Evolutionary conservation across 495 filamentous ascomycete species (phyloP).

Genomic region (Podospora appendiculata): DNA sequence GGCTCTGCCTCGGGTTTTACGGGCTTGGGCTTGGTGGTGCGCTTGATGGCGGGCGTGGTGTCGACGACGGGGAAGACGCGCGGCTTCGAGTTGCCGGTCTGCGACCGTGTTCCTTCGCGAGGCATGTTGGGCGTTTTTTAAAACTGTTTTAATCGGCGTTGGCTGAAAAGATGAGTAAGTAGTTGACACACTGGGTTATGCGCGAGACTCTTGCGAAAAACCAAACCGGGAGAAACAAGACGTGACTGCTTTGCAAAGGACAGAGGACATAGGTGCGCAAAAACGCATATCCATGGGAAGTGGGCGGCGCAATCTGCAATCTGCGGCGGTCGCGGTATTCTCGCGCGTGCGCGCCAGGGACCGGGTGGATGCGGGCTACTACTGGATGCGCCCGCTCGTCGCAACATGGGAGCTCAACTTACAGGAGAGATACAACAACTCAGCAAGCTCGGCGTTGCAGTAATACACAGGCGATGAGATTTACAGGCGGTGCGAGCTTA

Average conservation of each 20-base stretch:
- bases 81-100: conserved; percentile 47
- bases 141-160: conserved; percentile 1
- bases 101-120: conserved; percentile 48
- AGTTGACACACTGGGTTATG: too few relatives aligned
- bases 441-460: background rate
- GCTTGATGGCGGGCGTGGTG: conserved; percentile 41
- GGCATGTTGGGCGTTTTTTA: conserved; percentile 31
- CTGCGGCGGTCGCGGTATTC: conserved; percentile 2
- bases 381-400: background rate
- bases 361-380: background rate
- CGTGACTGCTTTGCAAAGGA: background rate
- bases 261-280: background rate
- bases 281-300: background rate
- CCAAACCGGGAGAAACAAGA: background rate
- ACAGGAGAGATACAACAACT: conserved; percentile 3
- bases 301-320: conserved; percentile 4
- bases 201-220: background rate
- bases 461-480: conserved; percentile 1
- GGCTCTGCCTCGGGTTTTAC: conserved; percentile 23
- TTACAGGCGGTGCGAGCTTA: conserved; percentile 2
- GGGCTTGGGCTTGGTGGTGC: conserved; percentile 34
- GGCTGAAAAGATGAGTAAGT: conserved; percentile 1
- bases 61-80: conserved; percentile 44
- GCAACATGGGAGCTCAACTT: conserved; percentile 9
- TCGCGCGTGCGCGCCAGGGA: background rate